Conservation (phyloP, 2,329 filamentous ascomycete species). For the Neospermospora avenae region DNA sequence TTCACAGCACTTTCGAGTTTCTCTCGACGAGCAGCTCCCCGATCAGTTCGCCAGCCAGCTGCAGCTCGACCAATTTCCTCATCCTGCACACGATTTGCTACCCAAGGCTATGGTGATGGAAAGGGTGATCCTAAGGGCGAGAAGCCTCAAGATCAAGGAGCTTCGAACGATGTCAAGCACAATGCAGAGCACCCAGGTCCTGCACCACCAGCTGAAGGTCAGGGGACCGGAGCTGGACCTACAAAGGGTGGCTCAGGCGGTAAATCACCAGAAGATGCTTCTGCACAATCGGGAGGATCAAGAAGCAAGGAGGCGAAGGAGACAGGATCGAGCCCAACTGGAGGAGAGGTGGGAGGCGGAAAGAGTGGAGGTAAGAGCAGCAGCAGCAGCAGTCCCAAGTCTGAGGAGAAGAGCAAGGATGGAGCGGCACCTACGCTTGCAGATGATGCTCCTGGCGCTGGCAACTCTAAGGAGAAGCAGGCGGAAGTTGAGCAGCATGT, state of each 20-base stretch:
- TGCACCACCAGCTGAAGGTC: conserved; percentile 39
- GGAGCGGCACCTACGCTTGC: conserved; percentile 20
- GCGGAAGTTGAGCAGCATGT: conserved; percentile 53
- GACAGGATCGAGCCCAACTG: conserved; percentile 36
- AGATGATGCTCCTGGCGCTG: conserved; percentile 21
- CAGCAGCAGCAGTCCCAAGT: conserved; percentile 1
- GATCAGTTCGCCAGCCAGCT: conserved; percentile 11
- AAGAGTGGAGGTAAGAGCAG: conserved; percentile 24
- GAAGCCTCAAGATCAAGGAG: conserved; percentile 38
- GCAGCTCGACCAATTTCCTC: conserved; percentile 21
- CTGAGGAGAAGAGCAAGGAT: conserved; percentile 25
- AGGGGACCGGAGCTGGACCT: conserved; percentile 38
- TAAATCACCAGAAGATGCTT: conserved; percentile 34
- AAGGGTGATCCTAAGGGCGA: conserved; percentile 38
- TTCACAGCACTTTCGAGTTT: conserved; percentile 15
- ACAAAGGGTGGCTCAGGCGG: conserved; percentile 32
- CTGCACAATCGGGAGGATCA: conserved; percentile 40
- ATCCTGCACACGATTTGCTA: conserved; percentile 10
- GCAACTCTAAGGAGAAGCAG: conserved; percentile 45
- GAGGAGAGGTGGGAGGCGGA: conserved; percentile 23
- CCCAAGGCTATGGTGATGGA: conserved; percentile 42
- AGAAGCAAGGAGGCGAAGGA: conserved; percentile 41
- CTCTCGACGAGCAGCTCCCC: conserved; percentile 13
- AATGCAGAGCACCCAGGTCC: conserved; percentile 44
- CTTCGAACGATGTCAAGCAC: conserved; percentile 34